phyloP scores from a whole-genome alignment of 306 rosid genomes.

The Ceratonia siliqua region DNA sequence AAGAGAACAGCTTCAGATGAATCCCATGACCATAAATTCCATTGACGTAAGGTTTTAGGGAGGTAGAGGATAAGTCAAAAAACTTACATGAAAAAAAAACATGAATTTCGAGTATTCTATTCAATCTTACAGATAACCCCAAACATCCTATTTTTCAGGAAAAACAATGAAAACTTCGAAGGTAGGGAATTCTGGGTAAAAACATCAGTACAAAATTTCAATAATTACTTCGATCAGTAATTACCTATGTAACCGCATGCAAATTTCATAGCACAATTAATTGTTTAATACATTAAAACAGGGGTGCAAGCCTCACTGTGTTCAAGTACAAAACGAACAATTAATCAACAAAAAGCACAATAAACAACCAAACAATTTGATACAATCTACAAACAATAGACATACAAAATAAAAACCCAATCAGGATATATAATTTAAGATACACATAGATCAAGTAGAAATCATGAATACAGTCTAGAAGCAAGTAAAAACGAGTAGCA shows the following conservation, averaged over 20 bases:
- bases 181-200: background rate
- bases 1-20: background rate
- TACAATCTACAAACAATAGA: background rate
- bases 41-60: background rate
- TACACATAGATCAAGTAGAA: background rate
- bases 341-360: background rate
- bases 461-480: background rate
- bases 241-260: background rate
- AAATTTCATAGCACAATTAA: background rate
- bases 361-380: background rate
- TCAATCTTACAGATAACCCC: background rate
- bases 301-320: background rate
- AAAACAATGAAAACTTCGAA: background rate
- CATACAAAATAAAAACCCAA: background rate
- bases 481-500: rapidly evolving
- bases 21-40: background rate
- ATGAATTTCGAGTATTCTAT: background rate
- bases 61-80: background rate
- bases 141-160: background rate
- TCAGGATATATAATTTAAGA: background rate
- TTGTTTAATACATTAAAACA: background rate
- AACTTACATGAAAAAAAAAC: background rate
- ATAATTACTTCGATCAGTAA: background rate
- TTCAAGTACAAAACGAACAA: background rate
- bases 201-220: background rate